phyloP scores from a whole-genome alignment of 1,284 basidiomycete species.

The Erythrobasidium hasegawianum region DNA sequence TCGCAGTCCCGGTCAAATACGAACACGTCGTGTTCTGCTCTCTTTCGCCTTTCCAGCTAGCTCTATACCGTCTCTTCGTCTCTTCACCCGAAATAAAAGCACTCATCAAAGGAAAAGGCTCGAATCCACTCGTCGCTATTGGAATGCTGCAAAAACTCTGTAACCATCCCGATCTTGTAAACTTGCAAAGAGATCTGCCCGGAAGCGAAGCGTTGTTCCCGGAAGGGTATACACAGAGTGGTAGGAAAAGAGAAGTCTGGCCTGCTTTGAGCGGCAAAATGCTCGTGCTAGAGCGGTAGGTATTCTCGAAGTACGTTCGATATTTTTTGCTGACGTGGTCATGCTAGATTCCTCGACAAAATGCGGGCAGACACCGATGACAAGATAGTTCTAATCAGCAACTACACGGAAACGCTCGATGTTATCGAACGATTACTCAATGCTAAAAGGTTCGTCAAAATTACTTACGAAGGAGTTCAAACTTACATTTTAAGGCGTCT shows the following conservation, averaged over 20 bases:
- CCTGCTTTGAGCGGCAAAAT: constrained; percentile 76
- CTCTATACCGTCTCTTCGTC: constrained; percentile 88
- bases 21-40: constrained; percentile 98
- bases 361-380: constrained; percentile 78
- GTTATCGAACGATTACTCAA: constrained; percentile 84
- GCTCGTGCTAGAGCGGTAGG: constrained; percentile 81
- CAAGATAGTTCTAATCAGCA: constrained; percentile 98
- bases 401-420: constrained; percentile 96
- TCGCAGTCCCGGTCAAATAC: constrained; percentile 92
- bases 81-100: constrained; percentile 91
- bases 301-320: too few species aligned
- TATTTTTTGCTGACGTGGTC: neutral
- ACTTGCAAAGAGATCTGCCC: constrained; percentile 67
- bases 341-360: constrained; percentile 72
- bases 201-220: constrained; percentile 83
- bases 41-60: constrained; percentile 80
- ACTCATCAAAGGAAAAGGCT: constrained; percentile 80
- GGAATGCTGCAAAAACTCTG: constrained; percentile 95
- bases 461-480: too few species aligned
- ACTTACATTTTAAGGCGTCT: neutral
- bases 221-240: constrained; percentile 65
- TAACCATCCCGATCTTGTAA: constrained; percentile 92
- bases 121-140: constrained; percentile 95
- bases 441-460: constrained; percentile 68
- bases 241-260: constrained; percentile 43